These are phyloP conservation scores for Trypanosomatidae sp. DNA, from an alignment of 208 protist species.

Conservation along the genomic window DNA sequence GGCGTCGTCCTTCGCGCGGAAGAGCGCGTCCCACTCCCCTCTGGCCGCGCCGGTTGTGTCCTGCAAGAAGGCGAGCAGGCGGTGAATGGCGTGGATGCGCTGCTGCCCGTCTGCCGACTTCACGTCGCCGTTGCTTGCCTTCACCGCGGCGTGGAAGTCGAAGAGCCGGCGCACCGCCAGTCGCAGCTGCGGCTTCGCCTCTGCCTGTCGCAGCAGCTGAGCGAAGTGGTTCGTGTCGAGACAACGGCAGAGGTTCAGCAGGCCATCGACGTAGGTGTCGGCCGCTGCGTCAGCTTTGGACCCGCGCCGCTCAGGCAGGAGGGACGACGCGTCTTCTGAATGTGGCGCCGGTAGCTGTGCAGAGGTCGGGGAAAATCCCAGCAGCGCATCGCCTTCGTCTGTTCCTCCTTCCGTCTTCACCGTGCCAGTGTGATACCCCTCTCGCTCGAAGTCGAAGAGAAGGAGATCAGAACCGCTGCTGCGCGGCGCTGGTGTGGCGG, in stretches of 20 bases:
- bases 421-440: no score
- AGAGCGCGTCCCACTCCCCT: slow-evolving; percentile 69
- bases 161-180: slow-evolving; percentile 32
- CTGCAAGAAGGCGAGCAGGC: slow-evolving; percentile 64
- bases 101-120: slow-evolving; percentile 49
- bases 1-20: slow-evolving; percentile 67
- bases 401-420: not conserved
- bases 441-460: slow-evolving; percentile 79
- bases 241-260: slow-evolving; percentile 55
- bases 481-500: not conserved
- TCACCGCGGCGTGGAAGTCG: slow-evolving; percentile 32
- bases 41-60: slow-evolving; percentile 49
- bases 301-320: slow-evolving; percentile 1
- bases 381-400: slow-evolving; percentile 26
- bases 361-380: no score
- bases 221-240: slow-evolving; percentile 35
- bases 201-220: slow-evolving; percentile 41
- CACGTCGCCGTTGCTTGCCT: slow-evolving; percentile 33
- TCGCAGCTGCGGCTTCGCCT: slow-evolving; percentile 67
- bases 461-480: no score
- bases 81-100: slow-evolving; percentile 62
- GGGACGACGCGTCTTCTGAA: no score
- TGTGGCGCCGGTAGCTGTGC: no score
- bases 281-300: no score
- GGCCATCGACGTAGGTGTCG: slow-evolving; percentile 54